Percentiles rank a stretch among this genome's conserved stretches.
These are phyloP conservation scores for Colletotrichum agaves DNA, from an alignment of 2,329 filamentous ascomycete species.

Conservation along the genomic window DNA sequence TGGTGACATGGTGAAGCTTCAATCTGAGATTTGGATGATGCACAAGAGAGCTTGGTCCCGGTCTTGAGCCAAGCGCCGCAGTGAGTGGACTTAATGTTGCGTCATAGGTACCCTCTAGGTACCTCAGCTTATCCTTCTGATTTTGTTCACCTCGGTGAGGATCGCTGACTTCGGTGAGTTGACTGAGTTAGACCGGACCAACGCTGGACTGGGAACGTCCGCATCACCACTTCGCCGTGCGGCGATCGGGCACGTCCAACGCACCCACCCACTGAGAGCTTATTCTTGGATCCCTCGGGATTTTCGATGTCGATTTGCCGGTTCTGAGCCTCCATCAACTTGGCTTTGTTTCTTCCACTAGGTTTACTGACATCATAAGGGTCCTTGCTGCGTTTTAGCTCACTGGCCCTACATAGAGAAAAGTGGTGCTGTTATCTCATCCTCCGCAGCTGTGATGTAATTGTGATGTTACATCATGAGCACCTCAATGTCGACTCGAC, in stretches of 20 bases:
- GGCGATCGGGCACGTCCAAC: slow-evolving; percentile 5
- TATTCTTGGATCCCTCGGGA: background rate
- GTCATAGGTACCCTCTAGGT: slow-evolving; percentile 17
- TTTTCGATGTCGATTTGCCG: slow-evolving; percentile 7
- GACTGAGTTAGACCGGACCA: background rate
- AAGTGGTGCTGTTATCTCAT: slow-evolving; percentile 35
- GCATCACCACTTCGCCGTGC: background rate
- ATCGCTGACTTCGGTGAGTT: background rate
- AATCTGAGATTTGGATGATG: background rate
- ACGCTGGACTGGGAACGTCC: slow-evolving; percentile 7
- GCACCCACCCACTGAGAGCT: background rate
- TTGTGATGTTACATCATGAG: slow-evolving; percentile 2
- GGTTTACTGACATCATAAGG: slow-evolving; percentile 12
- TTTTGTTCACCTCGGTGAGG: background rate
- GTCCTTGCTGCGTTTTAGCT: slow-evolving; percentile 2
- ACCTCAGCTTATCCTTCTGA: background rate
- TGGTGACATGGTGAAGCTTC: background rate
- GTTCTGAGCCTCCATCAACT: no score
- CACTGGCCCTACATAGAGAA: background rate
- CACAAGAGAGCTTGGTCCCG: slow-evolving; percentile 2
- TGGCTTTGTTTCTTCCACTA: background rate
- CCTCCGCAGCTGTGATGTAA: slow-evolving; percentile 19
- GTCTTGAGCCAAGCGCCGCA: slow-evolving; percentile 5
- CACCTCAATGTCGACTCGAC: background rate
- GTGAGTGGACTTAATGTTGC: slow-evolving; percentile 2